Evolutionary conservation across 2,329 filamentous ascomycete species (phyloP).

Genomic region (Colletotrichum sp.): DNA sequence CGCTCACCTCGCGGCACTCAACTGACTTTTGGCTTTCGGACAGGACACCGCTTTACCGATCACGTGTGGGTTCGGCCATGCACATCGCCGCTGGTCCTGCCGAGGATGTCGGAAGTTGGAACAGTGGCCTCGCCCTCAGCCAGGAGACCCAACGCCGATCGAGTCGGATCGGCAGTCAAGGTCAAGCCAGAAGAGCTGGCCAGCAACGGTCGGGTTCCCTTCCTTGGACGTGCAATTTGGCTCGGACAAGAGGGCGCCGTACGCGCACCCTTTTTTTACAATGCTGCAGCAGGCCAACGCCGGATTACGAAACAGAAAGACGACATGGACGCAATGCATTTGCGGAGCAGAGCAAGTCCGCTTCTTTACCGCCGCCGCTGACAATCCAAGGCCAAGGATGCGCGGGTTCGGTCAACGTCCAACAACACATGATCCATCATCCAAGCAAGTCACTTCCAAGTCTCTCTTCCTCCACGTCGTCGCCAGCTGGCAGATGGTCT

Average conservation of each 20-base stretch:
- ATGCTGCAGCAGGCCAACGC: neutral
- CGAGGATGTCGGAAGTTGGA: neutral
- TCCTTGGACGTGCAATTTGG: neutral
- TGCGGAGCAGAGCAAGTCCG: slow-evolving; percentile 1
- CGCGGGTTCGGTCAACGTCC: neutral
- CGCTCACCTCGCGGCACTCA: neutral
- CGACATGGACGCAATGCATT: neutral
- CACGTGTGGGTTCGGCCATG: neutral
- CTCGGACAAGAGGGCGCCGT: neutral
- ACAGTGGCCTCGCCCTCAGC: neutral
- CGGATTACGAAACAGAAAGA: neutral
- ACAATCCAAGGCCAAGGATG: neutral
- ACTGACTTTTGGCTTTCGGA: neutral
- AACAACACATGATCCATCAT: neutral
- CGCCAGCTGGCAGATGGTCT: neutral
- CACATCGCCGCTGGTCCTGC: neutral
- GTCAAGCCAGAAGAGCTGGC: neutral
- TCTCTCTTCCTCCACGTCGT: neutral
- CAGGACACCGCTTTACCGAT: neutral
- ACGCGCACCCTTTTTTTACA: neutral
- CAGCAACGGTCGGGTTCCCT: neutral
- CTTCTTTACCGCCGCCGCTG: neutral
- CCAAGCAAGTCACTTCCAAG: neutral
- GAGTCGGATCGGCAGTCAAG: neutral
- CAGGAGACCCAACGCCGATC: neutral